A percentile compares a stretch with the other conserved stretches of the same genome.
Conservation (phyloP, 805 yeast species). For the Groenewaldozyma tartarivorans region DNA sequence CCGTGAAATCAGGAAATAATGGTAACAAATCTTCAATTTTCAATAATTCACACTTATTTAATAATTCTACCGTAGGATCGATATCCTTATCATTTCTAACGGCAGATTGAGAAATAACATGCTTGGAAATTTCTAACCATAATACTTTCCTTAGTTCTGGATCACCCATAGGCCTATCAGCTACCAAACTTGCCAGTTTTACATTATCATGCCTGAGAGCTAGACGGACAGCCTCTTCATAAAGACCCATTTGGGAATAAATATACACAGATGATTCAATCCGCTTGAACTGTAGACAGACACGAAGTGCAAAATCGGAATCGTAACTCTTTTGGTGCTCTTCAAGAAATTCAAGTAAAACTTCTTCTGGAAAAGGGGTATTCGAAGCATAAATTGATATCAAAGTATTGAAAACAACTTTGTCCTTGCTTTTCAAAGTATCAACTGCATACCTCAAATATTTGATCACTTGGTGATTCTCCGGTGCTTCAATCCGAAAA, state of each 20-base stretch:
- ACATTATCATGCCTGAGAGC: constrained; percentile 55
- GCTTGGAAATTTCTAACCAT: constrained; percentile 60
- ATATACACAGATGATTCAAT: constrained; percentile 61
- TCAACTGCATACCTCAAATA: constrained; percentile 50
- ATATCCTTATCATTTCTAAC: constrained; percentile 19
- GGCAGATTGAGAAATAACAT: constrained; percentile 28
- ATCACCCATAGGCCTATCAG: constrained; percentile 45
- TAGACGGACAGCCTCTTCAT: constrained; percentile 70
- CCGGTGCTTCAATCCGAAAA: constrained; percentile 17
- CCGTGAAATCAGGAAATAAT: constrained; percentile 71
- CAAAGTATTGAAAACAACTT: constrained; percentile 58
- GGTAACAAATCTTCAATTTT: constrained; percentile 77
- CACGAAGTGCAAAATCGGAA: constrained; percentile 61
- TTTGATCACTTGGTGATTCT: constrained; percentile 54
- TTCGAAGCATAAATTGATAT: constrained; percentile 55
- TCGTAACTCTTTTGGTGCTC: constrained; percentile 41
- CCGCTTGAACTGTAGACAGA: constrained; percentile 53
- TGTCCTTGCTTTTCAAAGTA: constrained; percentile 34
- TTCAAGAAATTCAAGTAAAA: constrained; percentile 43
- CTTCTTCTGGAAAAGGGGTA: constrained; percentile 35
- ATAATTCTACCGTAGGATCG: constrained; percentile 22
- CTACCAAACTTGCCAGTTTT: constrained; percentile 48
- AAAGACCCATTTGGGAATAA: constrained; percentile 57
- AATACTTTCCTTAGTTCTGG: constrained; percentile 51
- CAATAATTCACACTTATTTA: constrained; percentile 25